Evolutionary conservation across 257 asterid species (phyloP).

Genomic region (Nicotiana paniculata): DNA sequence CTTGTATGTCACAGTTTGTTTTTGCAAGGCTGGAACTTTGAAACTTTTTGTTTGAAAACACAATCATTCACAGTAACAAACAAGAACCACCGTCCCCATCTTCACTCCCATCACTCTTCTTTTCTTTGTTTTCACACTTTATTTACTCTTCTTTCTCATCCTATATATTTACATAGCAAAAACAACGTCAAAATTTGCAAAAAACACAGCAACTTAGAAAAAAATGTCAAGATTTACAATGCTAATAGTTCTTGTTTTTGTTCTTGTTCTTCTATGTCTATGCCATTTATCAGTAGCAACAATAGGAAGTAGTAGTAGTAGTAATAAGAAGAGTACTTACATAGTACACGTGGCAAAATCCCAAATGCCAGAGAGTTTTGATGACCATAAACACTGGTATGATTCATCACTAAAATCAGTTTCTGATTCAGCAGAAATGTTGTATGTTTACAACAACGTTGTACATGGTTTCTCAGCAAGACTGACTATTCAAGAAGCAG

Average conservation of each 20-base stretch:
- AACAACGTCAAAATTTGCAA: neutral
- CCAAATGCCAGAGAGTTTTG: slow-evolving; percentile 60
- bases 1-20: neutral
- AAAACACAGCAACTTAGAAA: too few relatives aligned
- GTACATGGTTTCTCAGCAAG: slow-evolving; percentile 44
- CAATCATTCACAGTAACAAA: neutral
- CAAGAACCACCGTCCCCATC: neutral
- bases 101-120: neutral
- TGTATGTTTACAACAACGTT: slow-evolving; percentile 41
- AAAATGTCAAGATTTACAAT: neutral
- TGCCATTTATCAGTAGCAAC: slow-evolving; percentile 17
- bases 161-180: neutral
- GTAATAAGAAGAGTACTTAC: slow-evolving; percentile 34
- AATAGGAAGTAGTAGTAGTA: neutral
- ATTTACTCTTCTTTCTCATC: neutral
- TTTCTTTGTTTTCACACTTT: neutral
- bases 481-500: slow-evolving; percentile 31
- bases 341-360: slow-evolving; percentile 80
- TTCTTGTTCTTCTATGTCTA: slow-evolving; percentile 10
- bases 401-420: slow-evolving; percentile 35
- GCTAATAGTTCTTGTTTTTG: neutral
- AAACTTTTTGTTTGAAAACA: neutral
- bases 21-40: neutral
- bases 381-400: slow-evolving; percentile 60
- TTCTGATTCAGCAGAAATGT: slow-evolving; percentile 25